Evolutionary conservation across 2,329 filamentous ascomycete species (phyloP).

Genomic region (Penicillium sp.): DNA sequence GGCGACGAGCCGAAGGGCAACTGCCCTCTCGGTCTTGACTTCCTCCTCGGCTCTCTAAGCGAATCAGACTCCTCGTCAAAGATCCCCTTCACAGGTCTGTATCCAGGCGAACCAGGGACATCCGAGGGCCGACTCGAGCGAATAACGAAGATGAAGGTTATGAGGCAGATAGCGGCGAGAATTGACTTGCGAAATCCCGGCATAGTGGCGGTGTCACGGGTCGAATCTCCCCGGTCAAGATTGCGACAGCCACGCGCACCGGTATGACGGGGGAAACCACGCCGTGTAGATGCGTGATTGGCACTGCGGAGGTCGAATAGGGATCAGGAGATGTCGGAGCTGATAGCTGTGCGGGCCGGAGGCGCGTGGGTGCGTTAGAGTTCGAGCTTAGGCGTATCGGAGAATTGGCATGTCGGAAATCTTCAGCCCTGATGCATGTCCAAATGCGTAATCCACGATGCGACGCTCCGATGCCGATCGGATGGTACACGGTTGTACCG

Average conservation of each 20-base stretch:
- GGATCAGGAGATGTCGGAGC: constrained; percentile 6
- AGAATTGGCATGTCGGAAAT: constrained; percentile 17
- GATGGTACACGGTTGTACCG: constrained; percentile 10
- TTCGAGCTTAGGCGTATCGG: constrained; percentile 13
- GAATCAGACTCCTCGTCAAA: constrained; percentile 20
- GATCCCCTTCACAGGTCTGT: constrained; percentile 26
- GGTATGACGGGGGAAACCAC: constrained; percentile 1
- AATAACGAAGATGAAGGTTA: constrained; percentile 69
- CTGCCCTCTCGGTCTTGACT: constrained; percentile 22
- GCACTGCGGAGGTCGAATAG: constrained; percentile 2
- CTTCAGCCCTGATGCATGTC: constrained; percentile 7
- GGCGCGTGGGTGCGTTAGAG: constrained; percentile 3
- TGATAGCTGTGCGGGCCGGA: background rate
- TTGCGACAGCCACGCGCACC: constrained; percentile 13
- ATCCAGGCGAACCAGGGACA: constrained; percentile 26
- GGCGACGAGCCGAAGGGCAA: constrained; percentile 65
- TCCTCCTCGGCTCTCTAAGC: constrained; percentile 9
- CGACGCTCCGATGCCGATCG: constrained; percentile 13
- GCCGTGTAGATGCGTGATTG: constrained; percentile 10
- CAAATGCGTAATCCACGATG: constrained; percentile 15
- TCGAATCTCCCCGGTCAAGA: constrained; percentile 1
- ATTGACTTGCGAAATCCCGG: constrained; percentile 75
- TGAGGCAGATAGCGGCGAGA: constrained; percentile 65
- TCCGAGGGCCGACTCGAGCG: constrained; percentile 56
- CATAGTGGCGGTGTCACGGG: constrained; percentile 51